Percentiles rank a stretch among this genome's conserved stretches.
These are phyloP conservation scores for Drechslerella dactyloides DNA, from an alignment of 2,329 filamentous ascomycete species.

Conservation along the genomic window DNA sequence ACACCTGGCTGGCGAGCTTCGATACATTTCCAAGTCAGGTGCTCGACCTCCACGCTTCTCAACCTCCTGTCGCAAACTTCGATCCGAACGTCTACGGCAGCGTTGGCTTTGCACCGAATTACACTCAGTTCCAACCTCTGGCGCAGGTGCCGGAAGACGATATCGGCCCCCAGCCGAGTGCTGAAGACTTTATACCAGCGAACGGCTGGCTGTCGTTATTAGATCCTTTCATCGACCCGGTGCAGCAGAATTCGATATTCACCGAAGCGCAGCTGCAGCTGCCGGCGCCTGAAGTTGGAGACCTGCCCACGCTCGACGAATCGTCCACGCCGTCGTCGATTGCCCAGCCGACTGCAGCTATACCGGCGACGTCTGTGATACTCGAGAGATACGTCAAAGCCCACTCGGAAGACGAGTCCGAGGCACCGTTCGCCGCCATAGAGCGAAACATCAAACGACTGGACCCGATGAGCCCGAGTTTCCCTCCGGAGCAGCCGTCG, in stretches of 20 bases:
- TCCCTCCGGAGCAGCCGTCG: not conserved
- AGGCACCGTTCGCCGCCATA: constrained; percentile 43
- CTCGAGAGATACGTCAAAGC: constrained; percentile 41
- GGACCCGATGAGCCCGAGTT: constrained; percentile 10
- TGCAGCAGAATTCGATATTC: constrained; percentile 13
- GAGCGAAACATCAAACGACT: constrained; percentile 27
- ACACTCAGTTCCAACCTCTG: not conserved
- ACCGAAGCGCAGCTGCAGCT: constrained; percentile 21
- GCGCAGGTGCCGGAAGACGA: constrained; percentile 15
- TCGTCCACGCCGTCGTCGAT: constrained; percentile 21
- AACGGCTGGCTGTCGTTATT: constrained; percentile 38
- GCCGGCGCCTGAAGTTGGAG: constrained; percentile 14
- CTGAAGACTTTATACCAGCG: constrained; percentile 24
- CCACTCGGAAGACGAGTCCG: constrained; percentile 43
- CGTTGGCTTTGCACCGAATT: not conserved
- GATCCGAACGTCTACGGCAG: not conserved
- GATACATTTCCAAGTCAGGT: constrained; percentile 1
- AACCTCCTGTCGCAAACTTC: not conserved
- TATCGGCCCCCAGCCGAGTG: constrained; percentile 19
- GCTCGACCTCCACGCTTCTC: not conserved
- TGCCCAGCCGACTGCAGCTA: constrained; percentile 8
- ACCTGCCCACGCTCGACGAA: constrained; percentile 17
- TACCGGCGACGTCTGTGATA: constrained; percentile 34
- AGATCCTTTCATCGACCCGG: constrained; percentile 29
- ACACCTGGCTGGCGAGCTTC: constrained; percentile 43